Base-by-base conservation (phyloP, 768 basidiomycete species). In the Mycena latifolia region DNA sequence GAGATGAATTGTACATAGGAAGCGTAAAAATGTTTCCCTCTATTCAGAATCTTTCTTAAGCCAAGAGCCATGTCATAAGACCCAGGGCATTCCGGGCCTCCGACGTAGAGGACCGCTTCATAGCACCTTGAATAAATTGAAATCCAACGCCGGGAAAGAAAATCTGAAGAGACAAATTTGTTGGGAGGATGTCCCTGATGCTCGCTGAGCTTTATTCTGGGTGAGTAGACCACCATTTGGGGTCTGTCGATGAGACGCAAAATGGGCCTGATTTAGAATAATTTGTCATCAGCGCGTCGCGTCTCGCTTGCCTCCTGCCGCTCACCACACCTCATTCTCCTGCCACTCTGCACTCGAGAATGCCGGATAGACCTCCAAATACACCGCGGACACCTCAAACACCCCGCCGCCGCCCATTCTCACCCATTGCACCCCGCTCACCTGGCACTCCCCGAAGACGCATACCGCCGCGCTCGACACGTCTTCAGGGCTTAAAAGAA, bases 211-310 rank as follows among this genome's bases (percentile, higher is more conserved):
- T 27, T 15, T 47, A 25, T 27, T 15, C 12, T 12, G 24, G 12
- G 10, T 12, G 14, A 27, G 9, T 47, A 47, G 2, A 47, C 3
- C 25, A 18, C 14, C 11, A 18, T 27, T 6, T 27, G 2, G 27
- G 27, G 46, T 47, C 14, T 39, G 14, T 17, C 5, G 33, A 35
- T 35, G 18, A 9, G 45, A 25, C 46, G 46, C 4, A 12, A 15
- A 47, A 47, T 27, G 5, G 11, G 8, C 37, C 27, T 11, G 15
- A 47, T 53, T 61, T 4, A 29, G 60, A 4, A 5, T 25, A 28
- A 61, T 62, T 62, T 25, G 33, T 54, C 52, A 53, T 17, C 43
- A n/a, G 9, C 61, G 22, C 52, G 52, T 54, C 43, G 61, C 41
- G 41, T 45, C 51, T 47, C 27, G 2, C 12, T 3, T 47, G 3